phyloP scores from a whole-genome alignment of 1,284 basidiomycete genomes.

The Dichomitus squalens region DNA sequence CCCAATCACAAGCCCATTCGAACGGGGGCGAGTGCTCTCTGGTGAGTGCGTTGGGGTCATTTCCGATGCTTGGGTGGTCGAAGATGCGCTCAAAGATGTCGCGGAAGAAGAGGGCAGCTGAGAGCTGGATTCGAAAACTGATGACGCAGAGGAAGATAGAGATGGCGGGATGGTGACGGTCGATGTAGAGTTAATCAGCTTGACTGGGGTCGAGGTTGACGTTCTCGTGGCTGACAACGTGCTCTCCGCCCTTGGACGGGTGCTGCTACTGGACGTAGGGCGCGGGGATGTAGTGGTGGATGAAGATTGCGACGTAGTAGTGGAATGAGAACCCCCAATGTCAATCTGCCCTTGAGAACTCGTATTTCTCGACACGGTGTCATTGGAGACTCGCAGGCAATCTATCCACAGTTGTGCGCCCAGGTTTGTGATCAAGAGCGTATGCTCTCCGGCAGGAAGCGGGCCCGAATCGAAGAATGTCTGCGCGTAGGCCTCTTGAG shows the following conservation, averaged over 20 bases:
- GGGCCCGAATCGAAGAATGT: neutral
- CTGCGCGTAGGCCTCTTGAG: neutral
- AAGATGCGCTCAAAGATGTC: neutral
- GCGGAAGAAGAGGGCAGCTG: neutral
- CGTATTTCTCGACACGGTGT: neutral
- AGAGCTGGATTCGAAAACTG: too few relatives aligned
- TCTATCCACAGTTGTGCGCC: neutral
- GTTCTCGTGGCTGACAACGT: too few relatives aligned
- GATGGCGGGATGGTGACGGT: neutral
- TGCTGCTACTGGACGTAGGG: neutral
- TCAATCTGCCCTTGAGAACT: too few relatives aligned
- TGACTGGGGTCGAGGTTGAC: too few relatives aligned
- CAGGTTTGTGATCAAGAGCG: neutral
- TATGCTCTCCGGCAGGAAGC: neutral
- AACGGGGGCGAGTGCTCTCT: too few relatives aligned
- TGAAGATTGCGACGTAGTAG: neutral
- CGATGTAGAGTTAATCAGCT: neutral
- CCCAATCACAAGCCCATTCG: too few relatives aligned
- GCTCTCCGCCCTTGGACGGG: too few relatives aligned
- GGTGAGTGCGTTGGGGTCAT: neutral
- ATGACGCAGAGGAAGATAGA: neutral
- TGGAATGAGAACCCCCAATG: neutral
- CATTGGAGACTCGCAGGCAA: neutral
- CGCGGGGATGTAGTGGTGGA: neutral
- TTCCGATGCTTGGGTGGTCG: neutral